phyloP scores from a whole-genome alignment of 202 grass and related monocot species.

The Digitaria exilis region DNA sequence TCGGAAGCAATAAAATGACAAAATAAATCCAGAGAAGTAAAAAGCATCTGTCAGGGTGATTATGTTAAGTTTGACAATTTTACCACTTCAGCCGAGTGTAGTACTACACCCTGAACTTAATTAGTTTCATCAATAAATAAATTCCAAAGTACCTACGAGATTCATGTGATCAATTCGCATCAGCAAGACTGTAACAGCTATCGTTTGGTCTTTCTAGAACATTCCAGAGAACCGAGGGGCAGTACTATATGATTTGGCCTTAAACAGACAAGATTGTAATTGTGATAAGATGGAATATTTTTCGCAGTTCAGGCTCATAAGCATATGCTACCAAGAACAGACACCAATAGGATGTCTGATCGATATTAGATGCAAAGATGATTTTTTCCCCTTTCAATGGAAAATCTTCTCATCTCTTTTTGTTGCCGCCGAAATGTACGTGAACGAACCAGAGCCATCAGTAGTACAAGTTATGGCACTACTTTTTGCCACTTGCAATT shows the following conservation, averaged over 20 bases:
- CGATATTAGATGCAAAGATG: conserved; percentile 20
- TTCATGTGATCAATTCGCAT: not conserved
- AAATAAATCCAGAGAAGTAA: not conserved
- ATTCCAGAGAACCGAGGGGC: not conserved
- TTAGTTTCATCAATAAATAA: not conserved
- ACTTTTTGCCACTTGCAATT: conserved; percentile 30
- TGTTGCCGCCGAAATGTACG: conserved; percentile 16
- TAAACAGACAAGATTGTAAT: conserved; percentile 30
- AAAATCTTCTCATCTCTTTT: not conserved
- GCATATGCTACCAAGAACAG: not conserved
- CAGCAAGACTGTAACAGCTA: not conserved
- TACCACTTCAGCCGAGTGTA: not conserved
- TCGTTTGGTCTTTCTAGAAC: not conserved
- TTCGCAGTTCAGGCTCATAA: not conserved
- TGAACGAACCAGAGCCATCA: conserved; percentile 33
- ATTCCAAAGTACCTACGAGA: not conserved
- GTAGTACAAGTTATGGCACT: conserved; percentile 3
- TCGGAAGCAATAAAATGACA: not conserved
- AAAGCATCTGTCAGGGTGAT: not conserved
- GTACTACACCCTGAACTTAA: not conserved
- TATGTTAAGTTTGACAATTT: not conserved
- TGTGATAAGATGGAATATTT: conserved; percentile 43
- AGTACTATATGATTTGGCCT: conserved; percentile 33
- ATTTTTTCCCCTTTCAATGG: not conserved
- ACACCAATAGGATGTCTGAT: not conserved